phyloP scores from a whole-genome alignment of 73 alveolate species.

The Breviolum minutum region DNA sequence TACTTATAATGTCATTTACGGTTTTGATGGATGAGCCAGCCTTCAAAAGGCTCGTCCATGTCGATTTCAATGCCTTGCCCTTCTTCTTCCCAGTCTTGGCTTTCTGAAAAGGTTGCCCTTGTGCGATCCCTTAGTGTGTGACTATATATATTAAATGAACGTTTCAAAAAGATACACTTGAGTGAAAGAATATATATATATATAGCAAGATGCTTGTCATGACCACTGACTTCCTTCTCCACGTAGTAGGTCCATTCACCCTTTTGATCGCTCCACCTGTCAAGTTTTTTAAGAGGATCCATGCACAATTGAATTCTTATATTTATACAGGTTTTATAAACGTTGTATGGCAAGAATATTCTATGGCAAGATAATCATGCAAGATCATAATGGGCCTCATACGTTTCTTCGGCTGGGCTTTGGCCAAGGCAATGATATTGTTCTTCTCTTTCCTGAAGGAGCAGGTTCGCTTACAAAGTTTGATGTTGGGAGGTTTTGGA shows the following conservation, averaged over 20 bases:
- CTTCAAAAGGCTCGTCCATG: neutral
- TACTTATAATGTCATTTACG: no score
- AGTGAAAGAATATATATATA: no score
- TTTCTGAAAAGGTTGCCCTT: neutral
- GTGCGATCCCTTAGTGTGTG: neutral
- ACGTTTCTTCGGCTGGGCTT: neutral
- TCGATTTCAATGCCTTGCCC: neutral
- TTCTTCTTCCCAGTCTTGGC: neutral
- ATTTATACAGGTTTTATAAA: no score
- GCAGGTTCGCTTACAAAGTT: no score
- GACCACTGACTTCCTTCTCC: neutral
- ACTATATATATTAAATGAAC: neutral
- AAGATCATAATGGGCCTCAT: neutral
- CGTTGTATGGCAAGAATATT: neutral
- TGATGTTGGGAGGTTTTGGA: no score
- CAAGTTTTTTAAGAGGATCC: no score
- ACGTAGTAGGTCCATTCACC: slow-evolving; percentile 22
- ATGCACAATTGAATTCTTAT: no score
- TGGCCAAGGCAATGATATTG: slow-evolving; percentile 13
- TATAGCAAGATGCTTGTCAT: neutral
- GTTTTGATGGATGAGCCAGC: no score
- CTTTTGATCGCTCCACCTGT: slow-evolving; percentile 14
- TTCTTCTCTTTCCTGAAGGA: neutral
- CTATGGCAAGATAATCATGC: neutral
- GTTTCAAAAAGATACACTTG: no score